A percentile compares a stretch with the other conserved stretches of the same genome.
Evolutionary conservation across 768 basidiomycete species (phyloP).

Genomic region (Termitomyces sp.): DNA sequence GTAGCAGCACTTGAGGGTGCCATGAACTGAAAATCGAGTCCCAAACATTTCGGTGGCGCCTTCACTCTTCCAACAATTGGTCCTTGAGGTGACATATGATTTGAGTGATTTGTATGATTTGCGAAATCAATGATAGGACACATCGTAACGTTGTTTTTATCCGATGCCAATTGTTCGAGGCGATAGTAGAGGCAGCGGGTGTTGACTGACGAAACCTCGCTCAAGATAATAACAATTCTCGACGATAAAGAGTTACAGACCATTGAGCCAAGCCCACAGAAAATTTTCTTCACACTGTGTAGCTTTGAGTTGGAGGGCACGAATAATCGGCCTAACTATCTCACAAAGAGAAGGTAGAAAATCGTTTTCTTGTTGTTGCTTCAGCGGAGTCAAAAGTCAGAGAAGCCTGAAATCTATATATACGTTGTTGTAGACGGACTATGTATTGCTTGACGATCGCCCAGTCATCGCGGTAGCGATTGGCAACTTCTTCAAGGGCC

Average conservation of each 20-base stretch:
- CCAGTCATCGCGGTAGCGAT: constrained; percentile 60
- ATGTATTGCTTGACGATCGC: constrained; percentile 39
- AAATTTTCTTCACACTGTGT: constrained; percentile 37
- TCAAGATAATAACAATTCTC: not conserved
- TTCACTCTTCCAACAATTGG: constrained; percentile 32
- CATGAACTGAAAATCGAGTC: constrained; percentile 45
- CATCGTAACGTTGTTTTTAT: constrained; percentile 77
- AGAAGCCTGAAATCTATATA: not conserved
- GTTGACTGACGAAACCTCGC: constrained; percentile 54
- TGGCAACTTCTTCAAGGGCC: constrained; percentile 36
- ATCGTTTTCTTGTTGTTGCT: constrained; percentile 17
- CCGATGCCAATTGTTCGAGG: constrained; percentile 38
- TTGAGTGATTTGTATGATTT: constrained; percentile 54
- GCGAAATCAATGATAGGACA: constrained; percentile 91
- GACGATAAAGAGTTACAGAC: constrained; percentile 32
- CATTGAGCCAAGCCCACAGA: constrained; percentile 91
- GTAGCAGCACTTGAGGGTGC: constrained; percentile 41
- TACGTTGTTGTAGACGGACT: constrained; percentile 28
- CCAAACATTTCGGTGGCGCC: constrained; percentile 26
- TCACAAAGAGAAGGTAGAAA: constrained; percentile 3
- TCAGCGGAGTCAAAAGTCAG: constrained; percentile 8
- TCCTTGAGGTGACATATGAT: constrained; percentile 38
- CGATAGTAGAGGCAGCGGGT: constrained; percentile 84
- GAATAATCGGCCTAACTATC: constrained; percentile 3
- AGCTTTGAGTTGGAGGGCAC: constrained; percentile 10